Base-by-base conservation (phyloP, 768 basidiomycete genomes). In the Lactifluus hygrophoroides region DNA sequence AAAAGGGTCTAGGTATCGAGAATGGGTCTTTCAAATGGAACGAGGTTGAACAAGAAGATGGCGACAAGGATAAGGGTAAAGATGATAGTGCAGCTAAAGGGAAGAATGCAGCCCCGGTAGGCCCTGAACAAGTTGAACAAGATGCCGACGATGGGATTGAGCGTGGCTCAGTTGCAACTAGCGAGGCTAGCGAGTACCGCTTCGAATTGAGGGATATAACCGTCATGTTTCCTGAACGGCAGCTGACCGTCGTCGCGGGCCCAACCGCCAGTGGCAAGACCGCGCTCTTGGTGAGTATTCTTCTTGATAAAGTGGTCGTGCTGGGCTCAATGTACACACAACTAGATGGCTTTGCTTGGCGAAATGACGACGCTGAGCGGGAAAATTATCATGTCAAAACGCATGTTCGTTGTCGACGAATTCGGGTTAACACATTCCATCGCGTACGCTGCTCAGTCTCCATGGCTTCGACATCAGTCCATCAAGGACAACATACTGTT, bases 181-280 rank as follows among this genome's bases (percentile, higher is more conserved):
- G 63, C 6, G 57, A 59, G 28, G 51, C 58, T 13, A 61, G 43
- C 1, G 81, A 83, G 40, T 75, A 77, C 40, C 72, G 74, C 13
- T 93, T 91, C 66, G 83, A 86, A 68, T 72, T 94, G 35, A 70
- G 70, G 52, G 84, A 92, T 67, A 73, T 92, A 35, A 74, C 75
- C 30, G 73, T 94, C 32, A 67, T 74, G 46, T 93, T 94, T 73
- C 90, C 91, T 0, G 77, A 84, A 35, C 83, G 85, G 10, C 68
- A 82, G 68, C 71, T 94, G 17, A 82, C 86, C 0, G 71, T 93
- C 7, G 75, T 93, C 53, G 85, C 85, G 21, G 87, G 86, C 1
- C 87, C 89, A 0, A 91, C 89, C 5, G 90, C 88, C 5, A 82
- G 83, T 42, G 90, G 90, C 1, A 94, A 94, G 73, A 89, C 86